Conservation (phyloP, 2,329 filamentous ascomycete species). For the Chaetomiaceae sp. region DNA sequence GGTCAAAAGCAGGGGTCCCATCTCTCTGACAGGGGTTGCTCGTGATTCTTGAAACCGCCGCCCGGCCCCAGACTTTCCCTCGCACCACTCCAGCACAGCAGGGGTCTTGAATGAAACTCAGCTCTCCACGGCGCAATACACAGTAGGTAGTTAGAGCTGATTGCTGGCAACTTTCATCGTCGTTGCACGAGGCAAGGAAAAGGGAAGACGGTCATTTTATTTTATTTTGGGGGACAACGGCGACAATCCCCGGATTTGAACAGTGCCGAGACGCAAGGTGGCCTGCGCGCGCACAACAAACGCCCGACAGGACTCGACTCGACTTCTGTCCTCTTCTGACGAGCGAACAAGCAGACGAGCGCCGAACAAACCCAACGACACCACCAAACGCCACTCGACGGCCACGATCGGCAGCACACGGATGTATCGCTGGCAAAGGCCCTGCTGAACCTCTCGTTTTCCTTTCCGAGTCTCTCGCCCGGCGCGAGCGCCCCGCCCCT, state of each 20-base stretch:
- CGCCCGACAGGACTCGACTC: background rate
- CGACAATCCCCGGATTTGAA: background rate
- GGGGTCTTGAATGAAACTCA: conserved; percentile 22
- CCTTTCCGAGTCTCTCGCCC: conserved; percentile 20
- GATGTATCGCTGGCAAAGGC: conserved; percentile 20
- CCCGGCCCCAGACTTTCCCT: conserved; percentile 22
- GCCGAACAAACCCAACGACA: background rate
- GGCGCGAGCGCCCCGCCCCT: conserved; percentile 24
- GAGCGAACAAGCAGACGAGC: background rate
- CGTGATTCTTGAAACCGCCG: conserved; percentile 26
- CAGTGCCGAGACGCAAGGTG: no score
- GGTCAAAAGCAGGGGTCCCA: conserved; percentile 20
- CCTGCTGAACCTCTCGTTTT: conserved; percentile 15
- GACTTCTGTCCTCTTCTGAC: conserved; percentile 14
- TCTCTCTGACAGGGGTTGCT: conserved; percentile 22
- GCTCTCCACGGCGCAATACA: conserved; percentile 11
- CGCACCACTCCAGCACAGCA: conserved; percentile 19
- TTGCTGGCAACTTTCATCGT: conserved; percentile 3
- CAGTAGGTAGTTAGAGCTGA: background rate
- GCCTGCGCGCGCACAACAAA: background rate
- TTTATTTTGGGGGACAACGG: conserved; percentile 9
- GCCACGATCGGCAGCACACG: conserved; percentile 6
- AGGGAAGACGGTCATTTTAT: conserved; percentile 1
- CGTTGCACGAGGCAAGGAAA: background rate
- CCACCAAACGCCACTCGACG: background rate